phyloP scores from a whole-genome alignment of 768 basidiomycete species.

The Trametes cubensis region DNA sequence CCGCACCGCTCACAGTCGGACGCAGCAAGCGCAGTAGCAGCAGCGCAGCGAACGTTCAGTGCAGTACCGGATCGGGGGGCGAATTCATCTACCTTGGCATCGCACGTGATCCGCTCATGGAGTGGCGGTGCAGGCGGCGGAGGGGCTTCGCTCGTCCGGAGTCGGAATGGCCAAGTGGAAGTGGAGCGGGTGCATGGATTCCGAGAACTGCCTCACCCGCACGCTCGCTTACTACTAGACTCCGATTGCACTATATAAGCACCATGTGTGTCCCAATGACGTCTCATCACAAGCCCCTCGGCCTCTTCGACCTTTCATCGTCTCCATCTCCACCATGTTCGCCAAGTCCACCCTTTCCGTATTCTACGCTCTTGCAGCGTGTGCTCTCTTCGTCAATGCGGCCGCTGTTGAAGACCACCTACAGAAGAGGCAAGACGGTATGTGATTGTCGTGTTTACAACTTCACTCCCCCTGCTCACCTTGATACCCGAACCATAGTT shows the following conservation, averaged over 20 bases:
- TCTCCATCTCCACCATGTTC: slow-evolving; percentile 37
- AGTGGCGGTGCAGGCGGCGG: background rate
- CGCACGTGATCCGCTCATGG: background rate
- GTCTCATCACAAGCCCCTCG: too few species aligned
- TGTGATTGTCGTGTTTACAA: too few species aligned
- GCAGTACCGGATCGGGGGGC: slow-evolving; percentile 1
- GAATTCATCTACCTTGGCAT: background rate
- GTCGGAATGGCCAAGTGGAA: too few species aligned
- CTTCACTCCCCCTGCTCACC: too few species aligned
- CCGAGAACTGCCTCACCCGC: too few species aligned
- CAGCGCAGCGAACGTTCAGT: background rate
- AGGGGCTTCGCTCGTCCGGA: background rate
- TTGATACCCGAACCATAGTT: background rate
- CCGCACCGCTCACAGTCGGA: too few species aligned
- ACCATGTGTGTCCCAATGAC: too few species aligned
- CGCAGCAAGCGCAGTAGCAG: too few species aligned
- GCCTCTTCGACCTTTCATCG: slow-evolving; percentile 7
- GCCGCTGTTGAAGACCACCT: slow-evolving; percentile 37
- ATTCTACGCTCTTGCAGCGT: slow-evolving; percentile 15
- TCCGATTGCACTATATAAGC: too few species aligned
- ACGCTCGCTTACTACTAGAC: too few species aligned
- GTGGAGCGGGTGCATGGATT: too few species aligned
- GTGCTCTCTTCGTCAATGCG: slow-evolving; percentile 36
- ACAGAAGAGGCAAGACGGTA: slow-evolving; percentile 36
- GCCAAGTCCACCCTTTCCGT: slow-evolving; percentile 15